phyloP scores from a whole-genome alignment of 768 basidiomycete genomes.

The Pulveroboletus ravenelii region DNA sequence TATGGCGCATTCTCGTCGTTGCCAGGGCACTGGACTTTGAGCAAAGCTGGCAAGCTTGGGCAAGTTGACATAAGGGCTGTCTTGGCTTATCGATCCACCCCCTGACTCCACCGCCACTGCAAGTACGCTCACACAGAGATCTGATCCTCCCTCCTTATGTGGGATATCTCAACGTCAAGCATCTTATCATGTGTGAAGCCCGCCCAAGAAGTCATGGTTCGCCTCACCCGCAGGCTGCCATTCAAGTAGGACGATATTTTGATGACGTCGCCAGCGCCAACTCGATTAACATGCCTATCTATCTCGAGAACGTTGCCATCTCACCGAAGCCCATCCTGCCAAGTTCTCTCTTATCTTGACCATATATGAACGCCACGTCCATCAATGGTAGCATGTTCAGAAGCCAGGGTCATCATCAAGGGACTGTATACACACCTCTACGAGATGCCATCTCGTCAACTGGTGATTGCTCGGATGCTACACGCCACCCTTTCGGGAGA shows the following conservation, averaged over 20 bases:
- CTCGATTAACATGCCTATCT: not conserved
- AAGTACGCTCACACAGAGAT: too few species aligned
- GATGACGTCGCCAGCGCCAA: not conserved
- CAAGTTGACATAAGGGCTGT: not conserved
- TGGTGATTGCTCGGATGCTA: too few species aligned
- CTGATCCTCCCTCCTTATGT: not conserved
- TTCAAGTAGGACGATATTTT: not conserved
- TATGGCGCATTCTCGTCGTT: not conserved
- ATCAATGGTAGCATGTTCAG: not conserved
- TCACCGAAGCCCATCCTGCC: not conserved
- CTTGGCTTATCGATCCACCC: not conserved
- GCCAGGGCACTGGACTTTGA: not conserved
- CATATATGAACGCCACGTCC: not conserved
- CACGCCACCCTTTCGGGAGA: not conserved
- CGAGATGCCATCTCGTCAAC: too few species aligned
- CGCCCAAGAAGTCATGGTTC: not conserved
- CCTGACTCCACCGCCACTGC: not conserved
- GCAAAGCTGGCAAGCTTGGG: not conserved
- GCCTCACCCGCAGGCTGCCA: not conserved
- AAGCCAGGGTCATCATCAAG: not conserved
- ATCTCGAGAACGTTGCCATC: not conserved
- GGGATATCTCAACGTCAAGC: not conserved
- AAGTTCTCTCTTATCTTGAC: not conserved
- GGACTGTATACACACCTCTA: too few species aligned
- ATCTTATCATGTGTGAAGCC: not conserved